Conservation (phyloP, 176 grass and related monocot species). For the Lolium multiflorum region DNA sequence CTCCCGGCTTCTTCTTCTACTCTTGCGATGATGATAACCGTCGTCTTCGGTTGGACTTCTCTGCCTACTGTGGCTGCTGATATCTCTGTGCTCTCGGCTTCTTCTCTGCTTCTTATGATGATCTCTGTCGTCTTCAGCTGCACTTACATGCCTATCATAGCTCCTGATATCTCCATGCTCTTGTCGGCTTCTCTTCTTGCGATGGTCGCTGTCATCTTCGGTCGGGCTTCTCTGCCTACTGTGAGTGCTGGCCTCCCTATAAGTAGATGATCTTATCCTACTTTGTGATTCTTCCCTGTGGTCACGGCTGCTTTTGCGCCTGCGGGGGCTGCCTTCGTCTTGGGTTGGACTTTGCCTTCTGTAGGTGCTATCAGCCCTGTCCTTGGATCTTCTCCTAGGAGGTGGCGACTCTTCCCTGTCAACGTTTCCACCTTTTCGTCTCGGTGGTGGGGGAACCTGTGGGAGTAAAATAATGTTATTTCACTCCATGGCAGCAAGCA, state of each 20-base stretch:
- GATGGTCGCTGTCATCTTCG: background rate
- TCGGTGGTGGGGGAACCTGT: conserved; percentile 74
- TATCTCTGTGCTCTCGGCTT: background rate
- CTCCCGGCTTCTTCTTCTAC: conserved; percentile 33
- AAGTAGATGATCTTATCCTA: conserved; percentile 39
- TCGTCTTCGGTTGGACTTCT: conserved; percentile 39
- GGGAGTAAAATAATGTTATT: background rate
- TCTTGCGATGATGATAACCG: background rate
- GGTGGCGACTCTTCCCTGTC: conserved; percentile 64
- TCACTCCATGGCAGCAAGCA: conserved; percentile 9
- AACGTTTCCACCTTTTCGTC: conserved; percentile 35
- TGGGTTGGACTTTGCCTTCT: conserved; percentile 47
- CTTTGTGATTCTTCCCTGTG: conserved; percentile 41
- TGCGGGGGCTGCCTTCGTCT: conserved; percentile 15
- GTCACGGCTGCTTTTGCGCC: conserved; percentile 44
- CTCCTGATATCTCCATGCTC: background rate
- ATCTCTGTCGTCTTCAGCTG: background rate
- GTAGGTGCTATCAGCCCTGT: conserved; percentile 35
- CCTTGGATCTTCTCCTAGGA: conserved; percentile 46
- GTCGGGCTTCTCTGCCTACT: conserved; percentile 39
- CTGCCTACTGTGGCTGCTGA: conserved; percentile 35
- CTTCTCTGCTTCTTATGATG: conserved; percentile 20
- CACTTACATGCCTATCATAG: background rate
- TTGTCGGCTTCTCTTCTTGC: conserved; percentile 27
- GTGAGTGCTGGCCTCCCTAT: conserved; percentile 48